A percentile compares a stretch with the other conserved stretches of the same genome.
Evolutionary conservation across 805 yeast genomes (phyloP).

Genomic region (Ogataea methylovora): DNA sequence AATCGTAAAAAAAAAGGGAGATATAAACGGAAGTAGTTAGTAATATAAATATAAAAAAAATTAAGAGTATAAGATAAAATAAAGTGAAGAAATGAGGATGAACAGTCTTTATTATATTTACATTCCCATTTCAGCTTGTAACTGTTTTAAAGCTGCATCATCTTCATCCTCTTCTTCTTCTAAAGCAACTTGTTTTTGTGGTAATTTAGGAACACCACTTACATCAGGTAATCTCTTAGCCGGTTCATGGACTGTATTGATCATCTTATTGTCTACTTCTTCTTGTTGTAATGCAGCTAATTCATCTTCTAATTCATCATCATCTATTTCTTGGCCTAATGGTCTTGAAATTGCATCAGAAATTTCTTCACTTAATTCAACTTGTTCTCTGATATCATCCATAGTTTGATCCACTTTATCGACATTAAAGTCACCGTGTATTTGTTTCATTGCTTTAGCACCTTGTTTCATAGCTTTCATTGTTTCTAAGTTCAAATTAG

Average conservation of each 20-base stretch:
- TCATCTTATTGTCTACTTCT: conserved; percentile 53
- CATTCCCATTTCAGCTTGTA: conserved; percentile 84
- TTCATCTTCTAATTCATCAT: conserved; percentile 93
- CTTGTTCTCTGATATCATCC: conserved; percentile 98
- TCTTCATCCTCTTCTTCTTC: conserved; percentile 64
- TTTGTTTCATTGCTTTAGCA: conserved; percentile 91
- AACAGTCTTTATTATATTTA: too few relatives aligned
- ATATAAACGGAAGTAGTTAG: not conserved
- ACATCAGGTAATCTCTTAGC: conserved; percentile 38
- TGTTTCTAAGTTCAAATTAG: conserved; percentile 94
- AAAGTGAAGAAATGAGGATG: conserved; percentile 2
- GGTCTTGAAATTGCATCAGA: conserved; percentile 96
- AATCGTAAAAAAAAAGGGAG: too few relatives aligned
- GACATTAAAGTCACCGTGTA: conserved; percentile 89
- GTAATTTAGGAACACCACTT: conserved; percentile 36
- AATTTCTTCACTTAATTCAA: conserved; percentile 89
- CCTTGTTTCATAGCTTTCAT: conserved; percentile 99
- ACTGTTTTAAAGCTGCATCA: conserved; percentile 69
- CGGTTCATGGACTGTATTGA: conserved; percentile 24
- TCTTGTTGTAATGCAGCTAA: conserved; percentile 83
- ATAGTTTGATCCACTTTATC: conserved; percentile 96
- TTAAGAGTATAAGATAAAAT: not conserved
- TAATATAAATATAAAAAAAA: not conserved
- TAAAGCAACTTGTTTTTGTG: conserved; percentile 34
- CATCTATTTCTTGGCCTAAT: conserved; percentile 68